A percentile compares a stretch with the other conserved stretches of the same genome.
These are phyloP conservation scores for Talaromyces thailandensis DNA, from an alignment of 495 filamentous ascomycete species.

Conservation along the genomic window DNA sequence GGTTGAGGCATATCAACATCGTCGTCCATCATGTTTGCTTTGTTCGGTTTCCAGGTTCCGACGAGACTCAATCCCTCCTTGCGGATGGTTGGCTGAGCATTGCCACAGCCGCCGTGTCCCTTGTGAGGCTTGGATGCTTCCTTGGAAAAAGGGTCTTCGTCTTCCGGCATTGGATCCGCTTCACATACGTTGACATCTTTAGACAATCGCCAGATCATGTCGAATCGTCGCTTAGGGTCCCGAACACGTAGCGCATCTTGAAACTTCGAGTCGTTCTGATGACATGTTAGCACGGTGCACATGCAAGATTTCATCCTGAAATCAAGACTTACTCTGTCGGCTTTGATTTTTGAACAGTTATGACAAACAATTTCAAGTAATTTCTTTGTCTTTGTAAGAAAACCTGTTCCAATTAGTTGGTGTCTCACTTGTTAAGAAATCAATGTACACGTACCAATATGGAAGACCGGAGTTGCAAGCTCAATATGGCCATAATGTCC, in stretches of 20 bases:
- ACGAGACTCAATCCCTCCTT: slow-evolving; percentile 75
- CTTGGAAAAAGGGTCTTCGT: slow-evolving; percentile 51
- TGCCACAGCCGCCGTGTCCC: slow-evolving; percentile 88
- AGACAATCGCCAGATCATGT: slow-evolving; percentile 78
- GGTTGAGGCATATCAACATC: slow-evolving; percentile 56
- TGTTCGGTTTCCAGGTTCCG: slow-evolving; percentile 72
- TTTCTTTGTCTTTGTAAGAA: slow-evolving; percentile 97
- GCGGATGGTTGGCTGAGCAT: slow-evolving; percentile 76
- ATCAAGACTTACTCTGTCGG: slow-evolving; percentile 85
- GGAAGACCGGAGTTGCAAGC: slow-evolving; percentile 86
- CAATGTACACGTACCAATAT: slow-evolving; percentile 55
- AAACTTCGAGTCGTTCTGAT: slow-evolving; percentile 75
- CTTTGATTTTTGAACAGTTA: slow-evolving; percentile 91
- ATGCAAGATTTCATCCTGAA: slow-evolving; percentile 21
- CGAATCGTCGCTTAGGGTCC: slow-evolving; percentile 89
- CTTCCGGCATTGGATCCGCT: slow-evolving; percentile 52
- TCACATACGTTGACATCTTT: slow-evolving; percentile 81
- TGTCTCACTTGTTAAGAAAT: slow-evolving; percentile 8
- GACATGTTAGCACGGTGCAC: slow-evolving; percentile 52
- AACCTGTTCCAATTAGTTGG: slow-evolving; percentile 47
- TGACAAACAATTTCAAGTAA: slow-evolving; percentile 95
- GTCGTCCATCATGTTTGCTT: slow-evolving; percentile 49
- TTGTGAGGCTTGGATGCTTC: slow-evolving; percentile 33
- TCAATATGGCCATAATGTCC: slow-evolving; percentile 99
- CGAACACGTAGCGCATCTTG: slow-evolving; percentile 68